Evolutionary conservation across 306 rosid species (phyloP).

Genomic region (Rosa chinensis): DNA sequence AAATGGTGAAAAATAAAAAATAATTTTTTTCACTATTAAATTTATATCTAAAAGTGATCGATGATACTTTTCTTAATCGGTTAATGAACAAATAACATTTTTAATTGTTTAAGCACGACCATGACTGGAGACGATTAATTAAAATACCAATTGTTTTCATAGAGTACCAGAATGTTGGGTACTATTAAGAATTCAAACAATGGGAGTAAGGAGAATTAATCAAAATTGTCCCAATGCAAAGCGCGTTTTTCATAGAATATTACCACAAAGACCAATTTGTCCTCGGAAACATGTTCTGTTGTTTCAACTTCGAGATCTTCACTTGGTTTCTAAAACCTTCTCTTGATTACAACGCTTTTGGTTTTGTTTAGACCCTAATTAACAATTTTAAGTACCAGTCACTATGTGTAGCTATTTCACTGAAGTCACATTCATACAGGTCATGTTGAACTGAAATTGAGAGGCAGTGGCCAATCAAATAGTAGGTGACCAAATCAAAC

Average conservation of each 20-base stretch:
- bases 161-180: no score
- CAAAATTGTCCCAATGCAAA: not conserved
- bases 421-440: not conserved
- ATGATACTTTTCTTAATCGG: not conserved
- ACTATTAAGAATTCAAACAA: not conserved
- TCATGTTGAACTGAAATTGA: not conserved
- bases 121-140: not conserved
- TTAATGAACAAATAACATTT: not conserved
- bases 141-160: not conserved
- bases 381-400: not conserved
- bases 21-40: not conserved
- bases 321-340: not conserved
- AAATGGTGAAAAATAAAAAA: no score
- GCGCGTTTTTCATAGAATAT: constrained; percentile 8
- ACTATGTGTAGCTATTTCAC: not conserved
- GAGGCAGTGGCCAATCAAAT: constrained; percentile 5
- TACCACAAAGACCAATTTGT: not conserved
- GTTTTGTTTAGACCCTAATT: constrained; percentile 13
- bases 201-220: not conserved
- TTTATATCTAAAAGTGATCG: no score
- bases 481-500: constrained; percentile 23
- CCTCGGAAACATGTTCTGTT: not conserved
- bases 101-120: not conserved
- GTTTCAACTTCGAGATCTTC: constrained; percentile 21
- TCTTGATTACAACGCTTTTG: constrained; percentile 23